phyloP scores from a whole-genome alignment of 1,284 basidiomycete genomes.

The Leccinum subrobustum region DNA sequence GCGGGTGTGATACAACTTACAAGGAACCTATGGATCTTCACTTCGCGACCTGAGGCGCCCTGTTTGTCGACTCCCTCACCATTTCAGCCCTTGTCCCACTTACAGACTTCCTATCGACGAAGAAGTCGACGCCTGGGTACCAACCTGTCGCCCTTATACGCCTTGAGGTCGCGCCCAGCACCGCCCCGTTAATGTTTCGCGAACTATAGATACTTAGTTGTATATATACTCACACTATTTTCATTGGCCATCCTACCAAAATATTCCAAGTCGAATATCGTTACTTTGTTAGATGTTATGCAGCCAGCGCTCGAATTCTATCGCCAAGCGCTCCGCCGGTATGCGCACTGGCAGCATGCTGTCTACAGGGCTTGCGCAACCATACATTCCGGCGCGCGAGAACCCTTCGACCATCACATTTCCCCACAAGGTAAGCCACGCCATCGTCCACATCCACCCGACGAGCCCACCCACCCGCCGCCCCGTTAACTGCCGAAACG shows the following conservation, averaged over 20 bases:
- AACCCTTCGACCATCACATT: conserved; percentile 45
- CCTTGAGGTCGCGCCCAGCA: no score
- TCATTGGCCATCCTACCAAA: not conserved
- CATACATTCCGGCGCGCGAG: not conserved
- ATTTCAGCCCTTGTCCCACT: no score
- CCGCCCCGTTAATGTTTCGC: no score
- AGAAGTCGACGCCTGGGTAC: no score
- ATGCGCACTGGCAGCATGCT: conserved; percentile 11
- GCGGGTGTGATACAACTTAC: no score
- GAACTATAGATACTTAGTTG: not conserved
- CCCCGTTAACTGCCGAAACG: conserved; percentile 43
- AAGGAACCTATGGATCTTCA: no score
- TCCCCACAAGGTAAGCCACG: conserved; percentile 49
- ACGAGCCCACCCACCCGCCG: conserved; percentile 41
- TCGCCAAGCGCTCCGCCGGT: conserved; percentile 11
- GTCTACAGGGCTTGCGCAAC: not conserved
- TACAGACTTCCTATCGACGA: no score
- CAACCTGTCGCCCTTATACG: no score
- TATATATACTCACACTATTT: not conserved
- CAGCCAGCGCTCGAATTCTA: conserved; percentile 22
- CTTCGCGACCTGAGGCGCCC: no score
- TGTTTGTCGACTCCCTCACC: no score
- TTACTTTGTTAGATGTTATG: conserved; percentile 3
- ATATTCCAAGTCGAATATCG: not conserved
- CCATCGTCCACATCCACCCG: conserved; percentile 52